Percentiles rank a stretch among this genome's conserved stretches.
Conservation (phyloP, 768 basidiomycete genomes). For the Ephemerocybe angulata region DNA sequence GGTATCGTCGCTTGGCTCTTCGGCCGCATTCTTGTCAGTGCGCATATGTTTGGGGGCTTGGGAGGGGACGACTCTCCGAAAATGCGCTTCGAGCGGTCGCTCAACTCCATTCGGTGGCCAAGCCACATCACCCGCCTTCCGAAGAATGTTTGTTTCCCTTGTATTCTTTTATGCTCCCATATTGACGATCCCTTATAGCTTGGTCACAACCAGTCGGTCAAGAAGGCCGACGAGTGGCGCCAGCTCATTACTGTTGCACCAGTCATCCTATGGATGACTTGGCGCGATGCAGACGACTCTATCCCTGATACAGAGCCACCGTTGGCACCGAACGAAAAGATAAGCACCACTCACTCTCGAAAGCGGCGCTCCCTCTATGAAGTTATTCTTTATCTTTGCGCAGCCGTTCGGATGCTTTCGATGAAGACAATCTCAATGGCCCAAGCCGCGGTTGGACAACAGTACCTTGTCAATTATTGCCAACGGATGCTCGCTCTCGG, state of each 20-base stretch:
- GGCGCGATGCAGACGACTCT: neutral
- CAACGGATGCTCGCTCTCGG: constrained; percentile 10
- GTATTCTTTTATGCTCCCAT: neutral
- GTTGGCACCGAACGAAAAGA: neutral
- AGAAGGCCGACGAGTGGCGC: constrained; percentile 32
- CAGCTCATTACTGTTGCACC: constrained; percentile 21
- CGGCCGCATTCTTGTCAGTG: constrained; percentile 17
- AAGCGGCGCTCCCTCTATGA: constrained; percentile 13
- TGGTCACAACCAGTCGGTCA: constrained; percentile 28
- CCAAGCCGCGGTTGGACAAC: constrained; percentile 21
- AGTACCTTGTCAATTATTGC: constrained; percentile 21
- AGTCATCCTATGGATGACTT: constrained; percentile 22
- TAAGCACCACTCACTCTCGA: neutral
- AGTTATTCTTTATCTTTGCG: constrained; percentile 15
- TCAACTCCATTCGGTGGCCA: constrained; percentile 28
- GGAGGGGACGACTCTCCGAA: constrained; percentile 20
- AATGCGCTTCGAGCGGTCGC: constrained; percentile 19
- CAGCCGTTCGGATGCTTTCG: constrained; percentile 17
- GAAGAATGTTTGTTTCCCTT: constrained; percentile 28
- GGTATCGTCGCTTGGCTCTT: constrained; percentile 23
- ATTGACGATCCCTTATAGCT: constrained; percentile 14
- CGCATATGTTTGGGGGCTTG: constrained; percentile 22
- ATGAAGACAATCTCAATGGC: constrained; percentile 17
- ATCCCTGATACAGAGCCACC: neutral
- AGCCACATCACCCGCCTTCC: constrained; percentile 27